These are phyloP conservation scores for Geoglossum cookeanum DNA, from an alignment of 2,329 filamentous ascomycete genomes.

Conservation along the genomic window DNA sequence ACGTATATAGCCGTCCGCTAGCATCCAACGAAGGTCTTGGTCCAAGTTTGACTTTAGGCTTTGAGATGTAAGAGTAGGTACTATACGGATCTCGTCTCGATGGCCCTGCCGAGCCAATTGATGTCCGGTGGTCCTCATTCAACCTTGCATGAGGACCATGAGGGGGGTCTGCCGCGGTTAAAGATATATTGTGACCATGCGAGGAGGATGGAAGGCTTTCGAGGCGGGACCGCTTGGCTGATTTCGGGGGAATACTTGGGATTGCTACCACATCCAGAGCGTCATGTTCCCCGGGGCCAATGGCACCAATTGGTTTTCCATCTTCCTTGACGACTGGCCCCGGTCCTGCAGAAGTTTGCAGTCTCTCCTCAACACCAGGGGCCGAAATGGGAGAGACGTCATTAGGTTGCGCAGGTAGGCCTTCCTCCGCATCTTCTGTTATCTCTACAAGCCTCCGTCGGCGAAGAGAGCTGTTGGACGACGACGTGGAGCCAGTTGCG, in stretches of 20 bases:
- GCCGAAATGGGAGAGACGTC: background rate
- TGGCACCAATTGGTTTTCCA: background rate
- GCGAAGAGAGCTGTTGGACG: constrained; percentile 62
- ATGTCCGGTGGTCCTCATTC: constrained; percentile 25
- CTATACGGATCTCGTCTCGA: constrained; percentile 23
- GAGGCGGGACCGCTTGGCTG: background rate
- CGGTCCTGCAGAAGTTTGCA: background rate
- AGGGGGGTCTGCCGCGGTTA: background rate
- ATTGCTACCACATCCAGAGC: background rate
- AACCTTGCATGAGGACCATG: constrained; percentile 16
- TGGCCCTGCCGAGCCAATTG: constrained; percentile 22
- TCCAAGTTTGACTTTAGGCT: constrained; percentile 74
- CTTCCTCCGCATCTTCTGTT: constrained; percentile 42
- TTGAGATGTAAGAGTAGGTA: constrained; percentile 30
- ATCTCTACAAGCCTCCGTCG: constrained; percentile 73
- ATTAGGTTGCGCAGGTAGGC: background rate
- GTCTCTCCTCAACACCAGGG: background rate
- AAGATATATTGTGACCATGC: background rate
- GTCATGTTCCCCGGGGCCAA: background rate
- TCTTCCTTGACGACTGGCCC: background rate
- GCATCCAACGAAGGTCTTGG: constrained; percentile 61
- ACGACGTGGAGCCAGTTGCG: constrained; percentile 68
- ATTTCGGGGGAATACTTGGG: background rate
- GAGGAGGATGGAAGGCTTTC: background rate
- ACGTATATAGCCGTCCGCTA: constrained; percentile 38